These are phyloP conservation scores for Kodamaea fungicola DNA, from an alignment of 1,139 yeast species.

Conservation along the genomic window DNA sequence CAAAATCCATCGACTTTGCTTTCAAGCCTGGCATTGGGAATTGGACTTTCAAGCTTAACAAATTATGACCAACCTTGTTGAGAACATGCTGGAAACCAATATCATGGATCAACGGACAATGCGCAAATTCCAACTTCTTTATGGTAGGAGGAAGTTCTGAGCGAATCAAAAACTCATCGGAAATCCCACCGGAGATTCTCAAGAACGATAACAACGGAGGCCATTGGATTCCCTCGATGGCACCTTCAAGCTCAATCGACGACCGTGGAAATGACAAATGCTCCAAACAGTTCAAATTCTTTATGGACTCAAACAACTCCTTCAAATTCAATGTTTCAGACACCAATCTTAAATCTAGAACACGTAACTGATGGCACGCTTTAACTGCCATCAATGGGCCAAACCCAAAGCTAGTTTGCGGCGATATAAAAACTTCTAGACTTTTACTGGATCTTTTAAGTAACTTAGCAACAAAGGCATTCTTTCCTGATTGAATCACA, in stretches of 20 bases:
- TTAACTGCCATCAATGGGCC: constrained; percentile 81
- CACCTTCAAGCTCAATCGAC: constrained; percentile 69
- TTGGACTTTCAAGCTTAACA: constrained; percentile 61
- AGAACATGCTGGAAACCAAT: constrained; percentile 60
- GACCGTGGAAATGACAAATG: constrained; percentile 86
- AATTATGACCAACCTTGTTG: constrained; percentile 59
- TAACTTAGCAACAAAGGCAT: constrained; percentile 81
- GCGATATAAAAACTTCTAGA: constrained; percentile 73
- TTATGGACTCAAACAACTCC: constrained; percentile 73
- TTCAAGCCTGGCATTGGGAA: constrained; percentile 87
- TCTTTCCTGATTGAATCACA: constrained; percentile 89
- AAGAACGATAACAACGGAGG: constrained; percentile 71
- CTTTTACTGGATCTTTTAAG: constrained; percentile 68
- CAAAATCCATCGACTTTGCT: constrained; percentile 66
- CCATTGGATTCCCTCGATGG: constrained; percentile 51
- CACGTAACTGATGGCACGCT: constrained; percentile 59
- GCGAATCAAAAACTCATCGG: constrained; percentile 68
- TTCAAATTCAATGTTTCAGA: constrained; percentile 85
- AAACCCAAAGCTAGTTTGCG: constrained; percentile 91
- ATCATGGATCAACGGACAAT: constrained; percentile 75
- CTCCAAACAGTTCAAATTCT: constrained; percentile 57
- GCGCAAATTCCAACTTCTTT: constrained; percentile 72
- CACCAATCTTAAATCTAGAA: constrained; percentile 80
- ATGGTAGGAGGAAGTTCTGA: constrained; percentile 72
- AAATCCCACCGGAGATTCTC: constrained; percentile 84